These are phyloP conservation scores for Malassezia yamatoensis DNA, from an alignment of 1,284 basidiomycete genomes.

Conservation along the genomic window DNA sequence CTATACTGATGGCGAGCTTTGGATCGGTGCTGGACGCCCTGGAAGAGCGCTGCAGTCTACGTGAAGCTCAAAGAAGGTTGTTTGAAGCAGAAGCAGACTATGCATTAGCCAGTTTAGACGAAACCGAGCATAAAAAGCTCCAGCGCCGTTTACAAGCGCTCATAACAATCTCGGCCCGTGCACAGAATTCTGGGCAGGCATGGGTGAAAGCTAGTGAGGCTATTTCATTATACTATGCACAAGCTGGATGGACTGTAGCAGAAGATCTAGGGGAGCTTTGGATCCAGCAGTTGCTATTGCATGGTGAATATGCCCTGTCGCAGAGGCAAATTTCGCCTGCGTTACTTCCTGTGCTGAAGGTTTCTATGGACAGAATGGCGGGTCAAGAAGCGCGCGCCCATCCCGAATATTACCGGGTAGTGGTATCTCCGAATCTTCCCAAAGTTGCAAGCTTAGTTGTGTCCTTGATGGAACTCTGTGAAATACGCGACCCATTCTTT, in stretches of 20 bases:
- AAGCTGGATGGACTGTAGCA: slow-evolving; percentile 6
- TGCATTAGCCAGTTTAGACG: not conserved
- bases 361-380: slow-evolving; percentile 18
- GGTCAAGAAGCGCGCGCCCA: slow-evolving; percentile 13
- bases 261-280: slow-evolving; percentile 20
- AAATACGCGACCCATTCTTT: slow-evolving; percentile 1
- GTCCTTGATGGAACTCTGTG: slow-evolving; percentile 10
- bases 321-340: not conserved
- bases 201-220: not conserved
- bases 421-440: slow-evolving; percentile 24
- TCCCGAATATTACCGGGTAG: slow-evolving; percentile 30
- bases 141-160: slow-evolving; percentile 2
- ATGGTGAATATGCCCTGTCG: slow-evolving; percentile 2
- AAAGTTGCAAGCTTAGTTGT: slow-evolving; percentile 13
- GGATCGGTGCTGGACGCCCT: not conserved
- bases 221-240: not conserved
- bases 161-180: not conserved
- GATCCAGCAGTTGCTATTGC: slow-evolving; percentile 14
- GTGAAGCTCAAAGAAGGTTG: not conserved
- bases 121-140: not conserved
- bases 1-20: not conserved
- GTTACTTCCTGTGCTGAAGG: slow-evolving; percentile 10
- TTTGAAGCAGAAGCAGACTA: not conserved
- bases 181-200: not conserved
- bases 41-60: not conserved